Evolutionary conservation across 148 eudicot species (phyloP), one percentile per base, ranked within the genome.

Genomic region (Camellia granthamiana): DNA sequence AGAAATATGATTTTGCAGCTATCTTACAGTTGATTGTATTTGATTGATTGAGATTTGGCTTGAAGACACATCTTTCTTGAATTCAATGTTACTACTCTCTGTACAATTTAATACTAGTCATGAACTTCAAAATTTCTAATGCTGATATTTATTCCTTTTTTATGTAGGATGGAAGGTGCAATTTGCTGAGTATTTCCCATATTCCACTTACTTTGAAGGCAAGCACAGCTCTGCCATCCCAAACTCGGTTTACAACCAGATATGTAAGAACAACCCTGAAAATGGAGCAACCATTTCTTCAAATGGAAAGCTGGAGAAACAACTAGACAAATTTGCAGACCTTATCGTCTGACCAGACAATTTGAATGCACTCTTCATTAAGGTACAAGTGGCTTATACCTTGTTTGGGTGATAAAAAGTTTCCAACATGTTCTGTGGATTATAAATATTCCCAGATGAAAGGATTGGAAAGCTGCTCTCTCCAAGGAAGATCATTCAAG

Each of bases 181-280:
- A 65, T 94, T 98, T 82, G 91, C 97, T 0, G 93, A 90, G 85
- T 89, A 81, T 88, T 96, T 96, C 69, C 97, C 94, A 0, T 86
- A 88, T 84, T 93, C 99, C 42, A 88, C 92, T n/a, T 91, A 92
- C 81, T 96, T 96, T 38, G 94, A 87, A 81, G 99, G 99, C 74
- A 83, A 82, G 69, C 84, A 51, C 46, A 92, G 99, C 86, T 93
- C 98, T 77, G 88, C 84, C 60, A 88, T 86, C 30, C 81, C 86
- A 55, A 89, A 81, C 77, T 83, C 87, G 66, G 77, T 82, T 78
- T 81, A 79, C 43, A 83, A 88, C 79, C 84, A 84, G 68, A 71
- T 44, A 46, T 18, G 61, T 42, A 80, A 81, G 58, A 76, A 51
- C 7, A 51, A 58, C 66, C 72, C 88, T 63, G 89, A 84, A 81